These are phyloP conservation scores for Stromatinia cepivora DNA, from an alignment of 2,329 filamentous ascomycete genomes.

Conservation along the genomic window DNA sequence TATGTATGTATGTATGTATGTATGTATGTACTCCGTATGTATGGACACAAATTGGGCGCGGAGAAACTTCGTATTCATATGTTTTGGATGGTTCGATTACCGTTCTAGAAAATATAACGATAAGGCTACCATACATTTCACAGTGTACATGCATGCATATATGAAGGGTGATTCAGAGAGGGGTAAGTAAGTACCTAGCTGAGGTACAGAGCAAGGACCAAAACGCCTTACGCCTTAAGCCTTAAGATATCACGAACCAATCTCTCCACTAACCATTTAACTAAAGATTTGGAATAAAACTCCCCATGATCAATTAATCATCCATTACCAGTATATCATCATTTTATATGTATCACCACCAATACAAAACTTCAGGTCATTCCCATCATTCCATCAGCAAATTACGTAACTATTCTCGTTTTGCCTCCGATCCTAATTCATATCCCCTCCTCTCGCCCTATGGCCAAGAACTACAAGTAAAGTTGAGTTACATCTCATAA, in stretches of 20 bases:
- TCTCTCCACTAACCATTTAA: neutral
- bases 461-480: too few relatives aligned
- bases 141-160: neutral
- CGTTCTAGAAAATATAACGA: neutral
- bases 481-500: too few relatives aligned
- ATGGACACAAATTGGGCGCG: neutral
- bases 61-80: too few relatives aligned
- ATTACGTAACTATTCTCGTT: neutral
- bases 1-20: too few relatives aligned
- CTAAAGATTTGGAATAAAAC: neutral
- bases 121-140: neutral
- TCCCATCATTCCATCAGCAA: neutral
- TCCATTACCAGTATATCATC: too few relatives aligned
- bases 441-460: neutral
- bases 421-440: neutral
- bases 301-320: neutral
- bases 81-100: neutral
- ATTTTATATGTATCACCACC: too few relatives aligned
- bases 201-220: constrained; percentile 1
- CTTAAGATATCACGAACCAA: neutral
- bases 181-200: neutral
- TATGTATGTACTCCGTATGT: too few relatives aligned
- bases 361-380: neutral
- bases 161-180: neutral
- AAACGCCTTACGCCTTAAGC: neutral